Base-by-base conservation (phyloP, 1,284 basidiomycete genomes). In the Leccinum griseonigrum region DNA sequence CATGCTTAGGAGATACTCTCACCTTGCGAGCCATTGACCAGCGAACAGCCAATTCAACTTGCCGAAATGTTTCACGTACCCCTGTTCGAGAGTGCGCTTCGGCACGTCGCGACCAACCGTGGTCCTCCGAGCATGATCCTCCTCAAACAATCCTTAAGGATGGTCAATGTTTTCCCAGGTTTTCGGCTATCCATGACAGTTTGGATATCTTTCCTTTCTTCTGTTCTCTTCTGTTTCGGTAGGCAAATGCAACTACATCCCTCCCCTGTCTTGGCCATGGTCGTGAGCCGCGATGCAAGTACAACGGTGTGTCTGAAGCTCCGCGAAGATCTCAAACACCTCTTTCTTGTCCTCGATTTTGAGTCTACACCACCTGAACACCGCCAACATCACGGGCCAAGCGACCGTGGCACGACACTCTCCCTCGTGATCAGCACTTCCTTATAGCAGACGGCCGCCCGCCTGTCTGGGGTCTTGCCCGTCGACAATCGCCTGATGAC, bases 401-500 rank as follows among this genome's bases (percentile, higher is more conserved):
- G 18, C 18, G 16, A 31, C 4, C 52, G 8, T 5, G 40, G 43
- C 5, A 18, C 29, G 11, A 28, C 38, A 16, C 69, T 60, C 36
- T 26, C 58, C 13, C 52, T 71, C 10, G 68, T 69, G 56, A 56
- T 73, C 40, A 69, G 31, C 57, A 71, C 68, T 1, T 82, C 79
- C n/a, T 57, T 81, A 11, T 73, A 79, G 13, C 71, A 71, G 1
- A 75, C 79, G 0, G 80, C 82, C 3, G 63, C 69, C 3, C 81
- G 83, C 61, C 76, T 89, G 22, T 71, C 77, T 13, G 70, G 78
- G 0, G 76, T 86, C 14, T 71, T 85, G 13, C 76, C 76, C 1
- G 78, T 87, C 8, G 84, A 87, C 61, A 69, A 74, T 61, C 68
- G 63, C 36, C 63, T 84, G 43, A 66, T 83, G 22, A 64, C 71